phyloP scores from a whole-genome alignment of 352 stramenopile genomes.

The Pythium rishiriense region DNA sequence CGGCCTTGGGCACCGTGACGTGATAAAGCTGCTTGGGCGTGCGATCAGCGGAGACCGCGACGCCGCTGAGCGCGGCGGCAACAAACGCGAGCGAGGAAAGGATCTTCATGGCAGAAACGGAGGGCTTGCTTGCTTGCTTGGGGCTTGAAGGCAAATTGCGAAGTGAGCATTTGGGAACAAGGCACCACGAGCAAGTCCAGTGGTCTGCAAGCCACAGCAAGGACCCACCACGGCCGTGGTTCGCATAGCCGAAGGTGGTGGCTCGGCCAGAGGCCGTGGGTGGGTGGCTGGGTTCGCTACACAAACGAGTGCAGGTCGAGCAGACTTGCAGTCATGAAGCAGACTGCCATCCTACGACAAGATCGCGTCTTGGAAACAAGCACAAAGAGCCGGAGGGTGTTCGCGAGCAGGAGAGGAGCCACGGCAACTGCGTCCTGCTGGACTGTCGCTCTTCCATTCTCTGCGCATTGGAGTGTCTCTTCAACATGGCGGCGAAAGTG shows the following conservation, averaged over 20 bases:
- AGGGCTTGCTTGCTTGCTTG: constrained; percentile 1
- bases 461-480: background rate
- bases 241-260: background rate
- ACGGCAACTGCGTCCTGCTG: constrained; percentile 4
- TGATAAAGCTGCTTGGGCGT: constrained; percentile 37
- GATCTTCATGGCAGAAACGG: constrained; percentile 29
- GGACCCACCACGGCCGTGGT: background rate
- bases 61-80: constrained; percentile 18
- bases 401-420: background rate
- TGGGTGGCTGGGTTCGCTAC: too few relatives aligned
- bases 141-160: constrained; percentile 17
- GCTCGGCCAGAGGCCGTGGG: too few relatives aligned
- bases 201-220: background rate
- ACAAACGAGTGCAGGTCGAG: too few relatives aligned
- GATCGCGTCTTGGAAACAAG: background rate
- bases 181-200: too few relatives aligned
- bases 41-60: constrained; percentile 18
- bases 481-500: background rate
- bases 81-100: constrained; percentile 24
- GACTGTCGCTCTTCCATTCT: constrained; percentile 1
- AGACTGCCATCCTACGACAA: background rate
- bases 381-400: constrained; percentile 5
- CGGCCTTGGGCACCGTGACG: constrained; percentile 31
- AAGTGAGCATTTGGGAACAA: constrained; percentile 8
- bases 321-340: too few relatives aligned